Evolutionary conservation across 768 basidiomycete genomes (phyloP), one percentile per base, ranked within the genome.

Genomic region (Mycena chlorophos): DNA sequence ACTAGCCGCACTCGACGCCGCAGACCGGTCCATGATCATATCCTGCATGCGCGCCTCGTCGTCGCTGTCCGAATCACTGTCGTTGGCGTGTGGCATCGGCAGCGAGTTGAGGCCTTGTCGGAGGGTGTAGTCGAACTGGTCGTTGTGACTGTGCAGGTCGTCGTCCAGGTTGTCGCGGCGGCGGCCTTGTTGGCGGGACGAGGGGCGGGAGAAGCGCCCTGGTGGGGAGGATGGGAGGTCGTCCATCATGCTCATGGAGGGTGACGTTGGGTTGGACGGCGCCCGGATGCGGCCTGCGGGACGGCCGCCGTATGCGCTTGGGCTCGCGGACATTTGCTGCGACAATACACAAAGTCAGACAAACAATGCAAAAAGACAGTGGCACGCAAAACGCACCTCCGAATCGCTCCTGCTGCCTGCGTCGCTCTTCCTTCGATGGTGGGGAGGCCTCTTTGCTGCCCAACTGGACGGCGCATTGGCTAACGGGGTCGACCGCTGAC

Each of bases 381-480:
- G 29, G 51, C 34, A 61, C n/a, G n/a, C n/a, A n/a, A n/a, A n/a
- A n/a, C 80, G 49, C 39, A 89, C 90, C 77, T 93, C 91, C 2
- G 85, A 84, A 61, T 93, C 91, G 63, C 90, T 91, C 26, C 78
- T 73, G 56, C 78, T 80, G n/a, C 87, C 86, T 10, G 87, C 88
- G 61, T 89, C 82, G 57, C 90, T 91, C 72, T 80, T 88, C 51
- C 89, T 75, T 51, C 91, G 77, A 43, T 78, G 72, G 5, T 86
- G 85, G 14, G 89, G 88, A 16, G 75, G 72, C 3, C 88, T 81
- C 58, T 83, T 86, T 22, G 60, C 25, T 26, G 80, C 66, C 87
- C 89, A 91, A 62, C 87, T 91, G 2, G 90, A 90, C 0, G 91
- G 91, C 1, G 87, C 82, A 25, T 68, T 73, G 51, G 68, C 73